Evolutionary conservation across 148 eudicot genomes (phyloP), one percentile per base, ranked within the genome.

Genomic region (Tetragonia tetragonoides): DNA sequence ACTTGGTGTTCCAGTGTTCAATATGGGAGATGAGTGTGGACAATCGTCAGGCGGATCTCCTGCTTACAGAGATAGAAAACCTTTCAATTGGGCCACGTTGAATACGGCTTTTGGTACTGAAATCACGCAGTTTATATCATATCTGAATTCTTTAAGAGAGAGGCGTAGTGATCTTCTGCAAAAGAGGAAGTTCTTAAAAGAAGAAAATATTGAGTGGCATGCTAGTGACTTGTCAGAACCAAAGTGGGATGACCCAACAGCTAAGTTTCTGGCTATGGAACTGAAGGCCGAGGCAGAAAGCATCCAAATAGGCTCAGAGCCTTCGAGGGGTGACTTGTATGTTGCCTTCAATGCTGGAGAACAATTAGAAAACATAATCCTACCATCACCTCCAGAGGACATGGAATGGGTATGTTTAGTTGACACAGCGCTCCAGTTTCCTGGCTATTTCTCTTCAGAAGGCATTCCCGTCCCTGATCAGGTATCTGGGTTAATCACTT

Each of bases 11-110:
- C 99, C 99, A 17, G 89, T 96, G 11, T 85, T 96, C 16, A 90
- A 93, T 83, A 96, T 96, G 99, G 99, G 99, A 74, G 99, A 96
- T 73, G 99, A 96, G 75, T 93, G 95, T 77, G 99, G 99, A 67
- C 93, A 85, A 75, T 93, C 99, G 68, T 83, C 86, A 28, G 92
- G 91, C 39, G 99, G 99, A 49, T 90, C 90, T 69, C 75, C 78
- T 37, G 76, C 79, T 53, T 83, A 86, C 44, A 75, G 44, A 61
- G 88, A 91, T 73, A 85, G 94, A 68, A 91, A 85, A 42, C 89
- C 89, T 3, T 80, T 90, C 46, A 88, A 91, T 42, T 96, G 99
- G 99, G 85, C 73, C 78, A 90, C 92, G 60, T 77, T 96, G 47
- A 81, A 60, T 56, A 86, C 97, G n/a, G 74, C 87, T 42, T 96